Conservation (phyloP, 805 yeast genomes). For the Tetrapisispora iriomotensis region DNA sequence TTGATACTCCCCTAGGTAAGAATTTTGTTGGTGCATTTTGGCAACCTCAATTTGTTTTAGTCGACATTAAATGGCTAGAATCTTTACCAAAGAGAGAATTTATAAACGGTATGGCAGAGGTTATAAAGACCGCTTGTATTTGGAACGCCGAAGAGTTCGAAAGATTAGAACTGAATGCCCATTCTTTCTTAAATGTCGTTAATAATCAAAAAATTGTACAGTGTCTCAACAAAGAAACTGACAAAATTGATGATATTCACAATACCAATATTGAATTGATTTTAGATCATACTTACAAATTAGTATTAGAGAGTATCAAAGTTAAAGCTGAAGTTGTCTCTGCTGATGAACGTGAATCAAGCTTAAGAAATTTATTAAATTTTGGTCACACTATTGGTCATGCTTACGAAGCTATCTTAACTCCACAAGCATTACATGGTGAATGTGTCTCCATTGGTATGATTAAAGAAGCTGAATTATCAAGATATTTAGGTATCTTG, state of each 20-base stretch:
- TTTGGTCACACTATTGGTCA: slow-evolving; percentile 98
- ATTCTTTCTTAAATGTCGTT: slow-evolving; percentile 59
- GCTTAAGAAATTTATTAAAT: slow-evolving; percentile 81
- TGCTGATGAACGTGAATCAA: slow-evolving; percentile 90
- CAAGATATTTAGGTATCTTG: slow-evolving; percentile 82
- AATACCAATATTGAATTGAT: slow-evolving; percentile 59
- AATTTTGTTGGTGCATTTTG: slow-evolving; percentile 95
- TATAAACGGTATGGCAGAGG: slow-evolving; percentile 97
- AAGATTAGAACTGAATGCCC: slow-evolving; percentile 70
- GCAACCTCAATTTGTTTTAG: slow-evolving; percentile 86
- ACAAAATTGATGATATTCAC: slow-evolving; percentile 33
- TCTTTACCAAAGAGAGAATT: slow-evolving; percentile 90
- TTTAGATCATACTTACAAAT: slow-evolving; percentile 60
- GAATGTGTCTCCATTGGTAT: slow-evolving; percentile 99
- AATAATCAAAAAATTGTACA: slow-evolving; percentile 25
- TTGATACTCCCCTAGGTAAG: slow-evolving; percentile 92
- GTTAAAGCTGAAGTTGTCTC: slow-evolving; percentile 94
- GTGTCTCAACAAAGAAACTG: slow-evolving; percentile 9
- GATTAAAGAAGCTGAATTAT: slow-evolving; percentile 86
- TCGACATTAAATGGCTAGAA: slow-evolving; percentile 76
- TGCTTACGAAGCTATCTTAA: slow-evolving; percentile 94
- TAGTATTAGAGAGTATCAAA: slow-evolving; percentile 75
- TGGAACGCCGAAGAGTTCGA: slow-evolving; percentile 89
- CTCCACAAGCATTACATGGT: slow-evolving; percentile 94
- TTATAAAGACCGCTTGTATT: slow-evolving; percentile 94